phyloP scores from a whole-genome alignment of 2,329 filamentous ascomycete genomes.

The Penicillium rolfsii region DNA sequence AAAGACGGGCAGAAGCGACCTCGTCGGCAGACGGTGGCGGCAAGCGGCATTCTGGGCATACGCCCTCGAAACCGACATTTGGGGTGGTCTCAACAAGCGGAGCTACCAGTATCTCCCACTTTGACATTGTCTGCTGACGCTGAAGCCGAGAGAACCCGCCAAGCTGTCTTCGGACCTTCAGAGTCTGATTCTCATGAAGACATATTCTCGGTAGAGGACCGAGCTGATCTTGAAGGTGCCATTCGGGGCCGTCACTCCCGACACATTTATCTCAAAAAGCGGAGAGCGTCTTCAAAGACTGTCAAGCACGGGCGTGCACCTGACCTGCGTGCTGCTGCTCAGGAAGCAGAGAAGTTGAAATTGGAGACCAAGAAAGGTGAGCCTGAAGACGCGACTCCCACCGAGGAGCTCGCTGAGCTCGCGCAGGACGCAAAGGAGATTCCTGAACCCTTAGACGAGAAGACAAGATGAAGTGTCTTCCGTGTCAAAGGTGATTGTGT shows the following conservation, averaged over 20 bases:
- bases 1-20: slow-evolving; percentile 1
- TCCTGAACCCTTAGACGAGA: background rate
- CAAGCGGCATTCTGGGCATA: slow-evolving; percentile 19
- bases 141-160: background rate
- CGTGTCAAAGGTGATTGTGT: slow-evolving; percentile 14
- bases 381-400: background rate
- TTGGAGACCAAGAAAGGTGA: background rate
- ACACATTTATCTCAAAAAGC: slow-evolving; percentile 1
- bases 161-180: slow-evolving; percentile 2
- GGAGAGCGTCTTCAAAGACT: background rate
- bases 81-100: background rate
- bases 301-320: background rate
- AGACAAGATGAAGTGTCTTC: slow-evolving; percentile 1
- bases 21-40: background rate
- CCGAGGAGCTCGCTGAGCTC: background rate
- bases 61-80: background rate
- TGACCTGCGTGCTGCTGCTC: background rate
- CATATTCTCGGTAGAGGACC: slow-evolving; percentile 15
- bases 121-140: slow-evolving; percentile 1
- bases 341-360: background rate
- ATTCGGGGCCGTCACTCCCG: slow-evolving; percentile 6
- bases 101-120: background rate
- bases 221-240: slow-evolving; percentile 12
- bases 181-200: background rate
- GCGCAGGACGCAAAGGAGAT: background rate